phyloP scores from a whole-genome alignment of 148 eudicot genomes.

The Vaccinium macrocarpon region DNA sequence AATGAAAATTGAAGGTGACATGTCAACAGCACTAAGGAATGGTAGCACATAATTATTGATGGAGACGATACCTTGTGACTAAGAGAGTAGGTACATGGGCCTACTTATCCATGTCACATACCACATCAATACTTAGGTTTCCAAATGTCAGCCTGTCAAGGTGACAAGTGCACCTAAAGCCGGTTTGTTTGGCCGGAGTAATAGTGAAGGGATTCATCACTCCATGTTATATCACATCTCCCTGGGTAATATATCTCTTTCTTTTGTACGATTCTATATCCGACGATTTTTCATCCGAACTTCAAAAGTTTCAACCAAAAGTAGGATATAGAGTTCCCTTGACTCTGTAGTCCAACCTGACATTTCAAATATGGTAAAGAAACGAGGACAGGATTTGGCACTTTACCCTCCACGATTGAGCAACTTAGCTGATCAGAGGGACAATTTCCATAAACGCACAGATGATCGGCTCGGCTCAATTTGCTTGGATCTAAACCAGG shows the following conservation, averaged over 20 bases:
- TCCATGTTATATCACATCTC: background rate
- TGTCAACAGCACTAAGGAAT: background rate
- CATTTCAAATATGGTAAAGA: background rate
- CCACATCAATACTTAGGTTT: background rate
- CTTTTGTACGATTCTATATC: background rate
- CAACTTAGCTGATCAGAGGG: conserved; percentile 2
- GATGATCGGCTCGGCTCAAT: background rate
- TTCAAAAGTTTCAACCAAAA: background rate
- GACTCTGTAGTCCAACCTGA: background rate
- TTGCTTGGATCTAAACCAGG: background rate
- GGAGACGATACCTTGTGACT: background rate
- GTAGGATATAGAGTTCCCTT: background rate
- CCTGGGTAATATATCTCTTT: background rate
- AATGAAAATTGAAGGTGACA: background rate
- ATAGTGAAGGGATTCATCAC: background rate
- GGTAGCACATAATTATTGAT: background rate
- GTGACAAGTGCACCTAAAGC: background rate
- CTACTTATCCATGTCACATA: background rate
- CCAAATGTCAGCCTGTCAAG: background rate
- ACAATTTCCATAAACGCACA: background rate
- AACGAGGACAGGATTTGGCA: background rate
- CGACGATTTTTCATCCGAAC: background rate
- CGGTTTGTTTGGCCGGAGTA: background rate
- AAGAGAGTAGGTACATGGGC: background rate
- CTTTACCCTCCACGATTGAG: background rate